phyloP scores from a whole-genome alignment of 2,329 filamentous ascomycete genomes.

The Sclerotinia subarctica region DNA sequence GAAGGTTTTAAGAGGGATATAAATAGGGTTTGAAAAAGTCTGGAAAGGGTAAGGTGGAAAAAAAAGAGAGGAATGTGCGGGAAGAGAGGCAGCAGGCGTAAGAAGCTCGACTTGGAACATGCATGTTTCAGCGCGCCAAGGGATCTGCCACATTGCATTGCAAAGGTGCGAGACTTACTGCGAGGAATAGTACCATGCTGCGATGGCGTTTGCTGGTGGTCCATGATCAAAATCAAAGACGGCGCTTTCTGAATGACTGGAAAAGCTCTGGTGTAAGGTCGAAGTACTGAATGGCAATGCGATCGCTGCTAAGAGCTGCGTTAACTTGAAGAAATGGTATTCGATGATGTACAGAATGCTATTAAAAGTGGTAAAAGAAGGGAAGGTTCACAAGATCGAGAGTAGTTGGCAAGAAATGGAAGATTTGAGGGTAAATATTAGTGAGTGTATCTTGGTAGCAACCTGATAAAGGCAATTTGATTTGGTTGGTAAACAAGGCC shows the following conservation, averaged over 20 bases:
- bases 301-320: background rate
- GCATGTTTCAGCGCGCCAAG: background rate
- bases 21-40: background rate
- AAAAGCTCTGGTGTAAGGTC: background rate
- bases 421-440: background rate
- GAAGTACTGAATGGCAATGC: background rate
- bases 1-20: background rate
- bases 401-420: background rate
- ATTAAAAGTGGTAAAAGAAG: background rate
- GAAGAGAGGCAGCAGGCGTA: background rate
- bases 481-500: slow-evolving; percentile 2
- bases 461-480: background rate
- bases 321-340: background rate
- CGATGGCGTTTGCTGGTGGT: background rate
- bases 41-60: background rate
- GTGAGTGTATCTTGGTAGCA: background rate
- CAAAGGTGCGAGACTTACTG: background rate
- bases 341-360: background rate
- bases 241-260: background rate
- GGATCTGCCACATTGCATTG: too few species aligned
- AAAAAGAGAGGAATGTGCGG: background rate
- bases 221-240: background rate
- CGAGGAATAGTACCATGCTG: background rate
- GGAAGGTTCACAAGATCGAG: background rate
- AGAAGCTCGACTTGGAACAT: background rate